These are phyloP conservation scores for Pueraria montana DNA, from an alignment of 306 rosid species.

Conservation along the genomic window DNA sequence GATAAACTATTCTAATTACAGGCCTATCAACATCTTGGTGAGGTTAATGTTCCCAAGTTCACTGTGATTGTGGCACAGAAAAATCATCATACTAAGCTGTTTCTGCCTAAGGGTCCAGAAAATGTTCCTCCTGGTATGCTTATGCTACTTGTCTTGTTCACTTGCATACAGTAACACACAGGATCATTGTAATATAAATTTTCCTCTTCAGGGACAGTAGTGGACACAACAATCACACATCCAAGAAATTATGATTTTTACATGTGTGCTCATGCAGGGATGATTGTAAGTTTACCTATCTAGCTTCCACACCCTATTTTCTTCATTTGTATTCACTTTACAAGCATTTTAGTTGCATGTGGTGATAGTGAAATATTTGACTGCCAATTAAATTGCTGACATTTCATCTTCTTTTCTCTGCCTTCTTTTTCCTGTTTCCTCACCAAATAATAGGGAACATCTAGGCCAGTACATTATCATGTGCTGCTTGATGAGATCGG, in stretches of 20 bases:
- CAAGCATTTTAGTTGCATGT: conserved; percentile 26
- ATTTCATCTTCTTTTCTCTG: conserved; percentile 19
- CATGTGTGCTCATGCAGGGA: conserved; percentile 91
- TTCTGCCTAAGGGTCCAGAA: conserved; percentile 65
- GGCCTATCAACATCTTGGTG: conserved; percentile 90
- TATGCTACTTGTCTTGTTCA: conserved; percentile 48
- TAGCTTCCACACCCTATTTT: conserved; percentile 1
- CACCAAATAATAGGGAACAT: conserved; percentile 73
- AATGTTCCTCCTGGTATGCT: conserved; percentile 91
- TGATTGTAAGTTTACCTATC: conserved; percentile 63
- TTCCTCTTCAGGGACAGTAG: conserved; percentile 79
- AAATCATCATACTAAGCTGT: conserved; percentile 85
- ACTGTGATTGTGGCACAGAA: conserved; percentile 89
- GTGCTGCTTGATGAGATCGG: conserved; percentile 93
- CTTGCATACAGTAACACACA: not conserved
- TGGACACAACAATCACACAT: conserved; percentile 81
- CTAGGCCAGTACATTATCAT: conserved; percentile 90
- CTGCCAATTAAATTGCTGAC: conserved; percentile 24
- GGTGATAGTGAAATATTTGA: conserved; percentile 25
- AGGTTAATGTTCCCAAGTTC: conserved; percentile 72
- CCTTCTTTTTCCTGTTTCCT: conserved; percentile 24
- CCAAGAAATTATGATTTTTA: conserved; percentile 86
- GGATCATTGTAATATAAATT: conserved; percentile 16
- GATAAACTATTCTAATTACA: conserved; percentile 53
- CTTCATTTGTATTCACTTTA: not conserved